Evolutionary conservation across 768 basidiomycete species (phyloP).

Genomic region (Boletus pseudopeckii): DNA sequence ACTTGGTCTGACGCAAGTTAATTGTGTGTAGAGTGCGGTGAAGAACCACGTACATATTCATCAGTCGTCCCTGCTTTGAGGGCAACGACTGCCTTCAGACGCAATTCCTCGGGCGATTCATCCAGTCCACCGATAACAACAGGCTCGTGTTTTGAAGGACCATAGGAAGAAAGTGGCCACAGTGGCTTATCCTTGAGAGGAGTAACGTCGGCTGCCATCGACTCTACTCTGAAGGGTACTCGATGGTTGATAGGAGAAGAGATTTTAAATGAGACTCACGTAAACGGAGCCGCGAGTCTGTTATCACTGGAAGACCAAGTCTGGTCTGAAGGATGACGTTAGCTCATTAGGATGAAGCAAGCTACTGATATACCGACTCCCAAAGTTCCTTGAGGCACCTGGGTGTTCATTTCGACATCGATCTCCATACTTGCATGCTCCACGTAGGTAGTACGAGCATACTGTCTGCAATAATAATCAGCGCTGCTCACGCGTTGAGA

Average conservation of each 20-base stretch:
- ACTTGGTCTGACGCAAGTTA: slow-evolving; percentile 41
- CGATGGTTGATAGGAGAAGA: not conserved
- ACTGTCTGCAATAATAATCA: slow-evolving; percentile 40
- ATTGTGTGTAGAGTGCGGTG: not conserved
- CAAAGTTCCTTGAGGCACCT: slow-evolving; percentile 39
- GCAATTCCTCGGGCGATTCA: slow-evolving; percentile 74
- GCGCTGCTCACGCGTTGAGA: not conserved
- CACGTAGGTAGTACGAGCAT: slow-evolving; percentile 62
- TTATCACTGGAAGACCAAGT: slow-evolving; percentile 37
- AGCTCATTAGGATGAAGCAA: slow-evolving; percentile 11
- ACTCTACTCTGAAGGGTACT: slow-evolving; percentile 46
- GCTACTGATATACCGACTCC: slow-evolving; percentile 42
- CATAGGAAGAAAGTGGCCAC: slow-evolving; percentile 81
- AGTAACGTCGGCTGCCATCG: slow-evolving; percentile 62
- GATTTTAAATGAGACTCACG: slow-evolving; percentile 26
- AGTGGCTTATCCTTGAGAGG: slow-evolving; percentile 60
- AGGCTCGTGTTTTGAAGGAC: slow-evolving; percentile 70
- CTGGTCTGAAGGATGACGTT: slow-evolving; percentile 31
- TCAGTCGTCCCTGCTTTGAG: slow-evolving; percentile 49
- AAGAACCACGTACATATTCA: slow-evolving; percentile 61
- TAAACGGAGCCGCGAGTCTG: slow-evolving; percentile 35
- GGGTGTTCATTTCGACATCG: slow-evolving; percentile 68
- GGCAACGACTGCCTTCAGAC: slow-evolving; percentile 59
- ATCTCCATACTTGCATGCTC: slow-evolving; percentile 62
- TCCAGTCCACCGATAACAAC: slow-evolving; percentile 64